phyloP scores from a whole-genome alignment of 1,139 yeast species.

The Tardiomyces blankii region DNA sequence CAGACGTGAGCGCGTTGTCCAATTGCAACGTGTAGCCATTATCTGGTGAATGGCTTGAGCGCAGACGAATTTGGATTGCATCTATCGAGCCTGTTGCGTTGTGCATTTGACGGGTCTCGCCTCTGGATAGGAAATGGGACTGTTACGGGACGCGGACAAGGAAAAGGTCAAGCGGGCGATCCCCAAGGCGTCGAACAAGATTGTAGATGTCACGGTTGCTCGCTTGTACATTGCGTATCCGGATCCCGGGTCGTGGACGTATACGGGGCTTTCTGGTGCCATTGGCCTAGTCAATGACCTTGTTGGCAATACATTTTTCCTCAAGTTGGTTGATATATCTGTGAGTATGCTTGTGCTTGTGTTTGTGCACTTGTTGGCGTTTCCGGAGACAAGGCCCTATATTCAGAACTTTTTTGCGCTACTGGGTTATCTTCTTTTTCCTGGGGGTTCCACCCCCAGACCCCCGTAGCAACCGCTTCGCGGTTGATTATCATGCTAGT shows the following conservation, averaged over 20 bases:
- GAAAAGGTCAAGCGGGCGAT: slow-evolving; percentile 80
- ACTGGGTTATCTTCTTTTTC: background rate
- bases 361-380: slow-evolving; percentile 1
- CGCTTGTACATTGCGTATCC: slow-evolving; percentile 86
- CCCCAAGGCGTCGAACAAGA: slow-evolving; percentile 81
- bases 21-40: too few relatives aligned
- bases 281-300: slow-evolving; percentile 78
- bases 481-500: too few relatives aligned
- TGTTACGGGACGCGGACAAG: slow-evolving; percentile 60
- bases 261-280: slow-evolving; percentile 86
- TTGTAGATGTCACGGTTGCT: slow-evolving; percentile 86
- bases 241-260: slow-evolving; percentile 67
- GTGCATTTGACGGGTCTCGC: too few relatives aligned
- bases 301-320: slow-evolving; percentile 87
- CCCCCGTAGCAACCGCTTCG: too few relatives aligned
- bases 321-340: slow-evolving; percentile 71
- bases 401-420: too few relatives aligned
- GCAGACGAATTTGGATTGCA: too few relatives aligned
- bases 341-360: slow-evolving; percentile 10
- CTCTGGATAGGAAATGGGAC: background rate
- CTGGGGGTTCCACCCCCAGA: background rate
- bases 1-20: too few relatives aligned
- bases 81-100: too few relatives aligned
- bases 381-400: background rate
- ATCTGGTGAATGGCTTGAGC: too few relatives aligned